Percentiles rank a stretch among this genome's conserved stretches.
phyloP scores from a whole-genome alignment of 2,329 filamentous ascomycete species.

The Aspergillus amoenus region DNA sequence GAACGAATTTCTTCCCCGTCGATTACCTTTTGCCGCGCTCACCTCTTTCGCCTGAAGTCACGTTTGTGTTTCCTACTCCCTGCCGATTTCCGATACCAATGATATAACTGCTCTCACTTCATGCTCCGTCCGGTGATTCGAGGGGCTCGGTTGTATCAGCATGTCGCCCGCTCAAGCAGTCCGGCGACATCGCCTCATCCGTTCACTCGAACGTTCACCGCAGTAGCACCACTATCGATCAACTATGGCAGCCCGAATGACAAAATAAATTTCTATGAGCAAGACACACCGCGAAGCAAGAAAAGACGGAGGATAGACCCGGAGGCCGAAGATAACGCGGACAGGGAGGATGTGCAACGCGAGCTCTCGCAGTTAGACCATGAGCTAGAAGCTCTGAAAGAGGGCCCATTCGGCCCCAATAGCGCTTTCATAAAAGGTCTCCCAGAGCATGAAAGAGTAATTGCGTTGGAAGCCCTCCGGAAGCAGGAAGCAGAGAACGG shows the following conservation, averaged over 20 bases:
- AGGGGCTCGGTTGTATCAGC: constrained; percentile 45
- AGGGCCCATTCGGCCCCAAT: constrained; percentile 45
- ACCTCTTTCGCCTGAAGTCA: background rate
- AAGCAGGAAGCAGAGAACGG: constrained; percentile 41
- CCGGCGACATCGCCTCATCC: constrained; percentile 26
- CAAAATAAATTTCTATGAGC: constrained; percentile 46
- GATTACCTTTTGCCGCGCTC: background rate
- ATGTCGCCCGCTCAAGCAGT: constrained; percentile 36
- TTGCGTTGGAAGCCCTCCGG: constrained; percentile 43
- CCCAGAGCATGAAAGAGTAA: constrained; percentile 41
- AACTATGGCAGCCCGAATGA: constrained; percentile 39
- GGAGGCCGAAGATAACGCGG: constrained; percentile 39
- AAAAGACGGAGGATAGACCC: constrained; percentile 38
- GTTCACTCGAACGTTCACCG: constrained; percentile 33
- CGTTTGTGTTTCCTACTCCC: background rate
- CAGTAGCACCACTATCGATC: constrained; percentile 28
- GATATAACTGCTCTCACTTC: constrained; percentile 34
- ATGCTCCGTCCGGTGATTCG: constrained; percentile 47
- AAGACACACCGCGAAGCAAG: constrained; percentile 37
- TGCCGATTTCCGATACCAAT: constrained; percentile 24
- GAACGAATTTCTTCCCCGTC: constrained; percentile 10
- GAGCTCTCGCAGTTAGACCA: constrained; percentile 41
- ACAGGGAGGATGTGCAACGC: constrained; percentile 36
- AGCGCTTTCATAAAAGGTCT: constrained; percentile 45
- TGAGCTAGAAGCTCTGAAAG: constrained; percentile 40